Conservation (phyloP, 176 grass and related monocot species). For the Neostapfia colusana region DNA sequence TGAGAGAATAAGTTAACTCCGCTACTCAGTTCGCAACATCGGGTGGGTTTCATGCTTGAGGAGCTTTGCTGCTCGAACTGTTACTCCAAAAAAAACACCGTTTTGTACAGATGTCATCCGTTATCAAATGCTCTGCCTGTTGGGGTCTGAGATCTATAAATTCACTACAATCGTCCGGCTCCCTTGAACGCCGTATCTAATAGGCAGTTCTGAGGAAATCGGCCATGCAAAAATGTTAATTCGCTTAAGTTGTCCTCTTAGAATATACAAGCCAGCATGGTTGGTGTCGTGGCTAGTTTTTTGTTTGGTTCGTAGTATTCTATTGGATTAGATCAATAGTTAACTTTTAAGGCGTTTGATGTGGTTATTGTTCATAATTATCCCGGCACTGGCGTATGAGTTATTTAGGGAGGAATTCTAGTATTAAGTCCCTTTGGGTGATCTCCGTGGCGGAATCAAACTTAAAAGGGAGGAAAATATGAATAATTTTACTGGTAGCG, state of each 20-base stretch:
- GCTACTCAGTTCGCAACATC: conserved; percentile 11
- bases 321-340: neutral
- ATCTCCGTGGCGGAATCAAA: no score
- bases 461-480: no score
- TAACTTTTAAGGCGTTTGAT: neutral
- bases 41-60: conserved; percentile 23
- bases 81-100: neutral
- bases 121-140: neutral
- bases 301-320: neutral
- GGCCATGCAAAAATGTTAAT: conserved; percentile 19
- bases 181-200: conserved; percentile 29
- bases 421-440: no score
- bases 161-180: conserved; percentile 21
- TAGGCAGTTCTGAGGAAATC: conserved; percentile 30
- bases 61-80: neutral
- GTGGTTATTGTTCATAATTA: neutral
- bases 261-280: neutral
- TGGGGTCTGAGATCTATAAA: conserved; percentile 26
- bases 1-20: conserved; percentile 22
- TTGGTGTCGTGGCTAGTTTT: neutral
- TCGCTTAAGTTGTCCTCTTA: conserved; percentile 2
- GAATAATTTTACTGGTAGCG: neutral
- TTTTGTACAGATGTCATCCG: conserved; percentile 49
- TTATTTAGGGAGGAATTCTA: no score
- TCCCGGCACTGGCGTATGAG: neutral